These are phyloP conservation scores for Achaetomium macrosporum DNA, from an alignment of 2,329 filamentous ascomycete species.

Conservation along the genomic window DNA sequence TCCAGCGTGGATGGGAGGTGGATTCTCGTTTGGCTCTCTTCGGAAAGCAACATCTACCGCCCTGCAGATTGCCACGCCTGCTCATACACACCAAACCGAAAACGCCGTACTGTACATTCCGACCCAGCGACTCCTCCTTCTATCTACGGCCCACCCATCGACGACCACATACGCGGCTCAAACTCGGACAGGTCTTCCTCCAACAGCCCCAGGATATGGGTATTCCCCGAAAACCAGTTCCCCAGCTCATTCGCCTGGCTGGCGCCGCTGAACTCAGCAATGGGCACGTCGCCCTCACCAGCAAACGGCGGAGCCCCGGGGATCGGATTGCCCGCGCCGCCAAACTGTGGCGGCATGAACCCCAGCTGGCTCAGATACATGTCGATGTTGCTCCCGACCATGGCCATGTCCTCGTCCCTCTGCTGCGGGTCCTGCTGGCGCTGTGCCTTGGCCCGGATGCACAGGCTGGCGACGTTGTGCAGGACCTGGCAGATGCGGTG, in stretches of 20 bases:
- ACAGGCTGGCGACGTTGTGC: conserved; percentile 54
- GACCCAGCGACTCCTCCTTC: not conserved
- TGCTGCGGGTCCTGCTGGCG: conserved; percentile 38
- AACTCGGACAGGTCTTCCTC: conserved; percentile 54
- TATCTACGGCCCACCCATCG: not conserved
- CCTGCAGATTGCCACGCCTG: not conserved
- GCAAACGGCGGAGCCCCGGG: not conserved
- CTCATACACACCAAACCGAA: not conserved
- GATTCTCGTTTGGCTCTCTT: too few species aligned
- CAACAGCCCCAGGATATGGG: conserved; percentile 58
- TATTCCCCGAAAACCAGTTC: conserved; percentile 62
- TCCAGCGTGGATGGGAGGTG: not conserved
- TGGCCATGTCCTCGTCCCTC: conserved; percentile 40
- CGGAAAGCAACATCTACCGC: too few species aligned
- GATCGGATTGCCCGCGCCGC: not conserved
- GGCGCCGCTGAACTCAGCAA: conserved; percentile 15
- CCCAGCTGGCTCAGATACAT: conserved; percentile 60
- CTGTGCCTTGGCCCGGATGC: conserved; percentile 52
- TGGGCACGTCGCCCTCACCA: not conserved
- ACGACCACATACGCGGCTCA: conserved; percentile 21
- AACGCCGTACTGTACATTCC: not conserved
- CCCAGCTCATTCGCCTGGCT: conserved; percentile 43
- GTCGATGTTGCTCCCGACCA: conserved; percentile 56
- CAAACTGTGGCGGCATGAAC: conserved; percentile 41
- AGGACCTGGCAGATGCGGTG: conserved; percentile 59